Evolutionary conservation across 768 basidiomycete genomes (phyloP).

Genomic region (Boletus eberwhitei): DNA sequence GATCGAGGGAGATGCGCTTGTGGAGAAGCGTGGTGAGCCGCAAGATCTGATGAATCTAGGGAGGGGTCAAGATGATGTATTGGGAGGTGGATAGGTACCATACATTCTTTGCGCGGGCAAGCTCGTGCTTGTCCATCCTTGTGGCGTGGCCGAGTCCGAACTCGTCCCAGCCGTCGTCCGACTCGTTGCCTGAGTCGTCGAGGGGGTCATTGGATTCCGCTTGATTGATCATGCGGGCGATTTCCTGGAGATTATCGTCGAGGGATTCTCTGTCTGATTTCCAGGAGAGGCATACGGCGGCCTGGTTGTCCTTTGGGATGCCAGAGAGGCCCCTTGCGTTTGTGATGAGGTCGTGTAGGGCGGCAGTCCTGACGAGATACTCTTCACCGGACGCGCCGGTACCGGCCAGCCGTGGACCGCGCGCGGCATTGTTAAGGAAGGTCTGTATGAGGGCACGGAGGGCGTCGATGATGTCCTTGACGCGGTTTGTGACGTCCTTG

Average conservation of each 20-base stretch:
- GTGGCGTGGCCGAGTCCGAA: slow-evolving; percentile 44
- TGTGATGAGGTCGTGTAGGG: slow-evolving; percentile 61
- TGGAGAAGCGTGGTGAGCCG: slow-evolving; percentile 61
- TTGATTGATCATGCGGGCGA: slow-evolving; percentile 50
- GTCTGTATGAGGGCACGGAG: slow-evolving; percentile 43
- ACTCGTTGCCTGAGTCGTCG: not conserved
- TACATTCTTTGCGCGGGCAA: slow-evolving; percentile 61
- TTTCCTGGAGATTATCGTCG: slow-evolving; percentile 58
- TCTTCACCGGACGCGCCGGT: slow-evolving; percentile 33
- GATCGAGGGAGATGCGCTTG: slow-evolving; percentile 52
- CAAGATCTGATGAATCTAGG: slow-evolving; percentile 56
- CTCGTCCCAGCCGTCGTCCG: slow-evolving; percentile 64
- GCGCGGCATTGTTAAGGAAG: slow-evolving; percentile 37
- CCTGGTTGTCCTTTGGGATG: slow-evolving; percentile 53
- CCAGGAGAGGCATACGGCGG: slow-evolving; percentile 56
- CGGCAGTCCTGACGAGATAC: slow-evolving; percentile 54
- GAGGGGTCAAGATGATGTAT: slow-evolving; percentile 1
- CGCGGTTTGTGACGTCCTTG: slow-evolving; percentile 41
- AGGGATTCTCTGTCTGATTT: slow-evolving; percentile 51
- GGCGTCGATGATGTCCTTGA: slow-evolving; percentile 42
- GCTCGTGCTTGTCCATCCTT: slow-evolving; percentile 48
- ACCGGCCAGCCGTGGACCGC: slow-evolving; percentile 13
- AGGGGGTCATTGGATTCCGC: slow-evolving; percentile 28
- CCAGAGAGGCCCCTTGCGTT: slow-evolving; percentile 44
- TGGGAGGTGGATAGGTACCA: slow-evolving; percentile 5